Conservation (phyloP, 2,329 filamentous ascomycete species). For the Aspergillus ochraceus region DNA sequence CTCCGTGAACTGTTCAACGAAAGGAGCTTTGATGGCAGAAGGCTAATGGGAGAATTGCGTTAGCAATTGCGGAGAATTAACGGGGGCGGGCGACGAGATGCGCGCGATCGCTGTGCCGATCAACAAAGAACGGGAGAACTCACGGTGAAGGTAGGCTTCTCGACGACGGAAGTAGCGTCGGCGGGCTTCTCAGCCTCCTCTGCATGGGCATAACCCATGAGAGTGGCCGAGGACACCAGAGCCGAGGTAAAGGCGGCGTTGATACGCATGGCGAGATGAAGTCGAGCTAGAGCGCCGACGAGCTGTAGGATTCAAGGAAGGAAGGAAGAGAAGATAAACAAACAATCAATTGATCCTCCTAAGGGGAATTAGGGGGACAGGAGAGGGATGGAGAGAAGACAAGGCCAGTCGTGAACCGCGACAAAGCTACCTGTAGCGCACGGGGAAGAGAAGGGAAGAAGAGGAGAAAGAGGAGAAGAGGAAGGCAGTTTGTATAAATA, state of each 20-base stretch:
- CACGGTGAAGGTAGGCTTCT: slow-evolving; percentile 85
- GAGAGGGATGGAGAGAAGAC: not conserved
- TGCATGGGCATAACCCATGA: slow-evolving; percentile 65
- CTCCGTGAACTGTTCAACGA: slow-evolving; percentile 97
- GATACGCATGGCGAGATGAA: slow-evolving; percentile 71
- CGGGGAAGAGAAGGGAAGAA: slow-evolving; percentile 13
- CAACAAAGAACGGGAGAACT: slow-evolving; percentile 42
- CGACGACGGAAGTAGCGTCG: slow-evolving; percentile 56
- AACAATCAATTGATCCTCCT: slow-evolving; percentile 22
- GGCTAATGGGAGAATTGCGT: slow-evolving; percentile 60
- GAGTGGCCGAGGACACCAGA: slow-evolving; percentile 68
- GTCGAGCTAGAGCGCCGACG: slow-evolving; percentile 3
- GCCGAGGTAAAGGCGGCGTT: slow-evolving; percentile 73
- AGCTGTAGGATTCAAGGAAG: slow-evolving; percentile 17
- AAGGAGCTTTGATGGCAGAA: slow-evolving; percentile 82
- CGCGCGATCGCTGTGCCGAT: not conserved
- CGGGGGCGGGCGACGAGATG: not conserved
- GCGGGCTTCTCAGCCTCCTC: slow-evolving; percentile 65
- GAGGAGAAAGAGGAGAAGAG: slow-evolving; percentile 17
- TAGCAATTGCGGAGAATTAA: slow-evolving; percentile 17
- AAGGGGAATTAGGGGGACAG: slow-evolving; percentile 9
- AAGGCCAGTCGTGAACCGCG: slow-evolving; percentile 3
- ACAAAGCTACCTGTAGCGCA: slow-evolving; percentile 7
- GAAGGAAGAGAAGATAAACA: slow-evolving; percentile 12
- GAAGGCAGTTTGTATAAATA: slow-evolving; percentile 30